Evolutionary conservation across 805 yeast species (phyloP).

Genomic region (Candida yuanshanica): DNA sequence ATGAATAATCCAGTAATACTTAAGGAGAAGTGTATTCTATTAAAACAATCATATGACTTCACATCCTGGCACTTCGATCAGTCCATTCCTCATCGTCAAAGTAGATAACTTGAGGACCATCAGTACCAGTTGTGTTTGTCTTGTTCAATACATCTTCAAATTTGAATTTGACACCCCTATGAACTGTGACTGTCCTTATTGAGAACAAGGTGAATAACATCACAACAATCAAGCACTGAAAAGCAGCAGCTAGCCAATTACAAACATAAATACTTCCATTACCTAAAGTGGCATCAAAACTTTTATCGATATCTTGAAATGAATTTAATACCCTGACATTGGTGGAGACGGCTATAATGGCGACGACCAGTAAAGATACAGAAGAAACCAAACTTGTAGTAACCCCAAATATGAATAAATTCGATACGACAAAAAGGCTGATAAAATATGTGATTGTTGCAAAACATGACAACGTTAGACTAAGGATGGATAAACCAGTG

Average conservation of each 20-base stretch:
- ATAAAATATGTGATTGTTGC: constrained; percentile 2
- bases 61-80: too few species aligned
- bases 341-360: constrained; percentile 1
- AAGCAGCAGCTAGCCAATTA: constrained; percentile 6
- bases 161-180: constrained; percentile 4
- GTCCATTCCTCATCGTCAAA: too few species aligned
- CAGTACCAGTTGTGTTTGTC: too few species aligned
- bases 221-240: constrained; percentile 4
- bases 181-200: constrained; percentile 1
- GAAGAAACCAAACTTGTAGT: constrained; percentile 3
- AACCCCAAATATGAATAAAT: constrained; percentile 5
- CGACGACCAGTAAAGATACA: constrained; percentile 1
- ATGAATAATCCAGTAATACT: too few species aligned
- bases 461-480: constrained; percentile 1
- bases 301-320: neutral
- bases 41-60: too few species aligned
- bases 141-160: neutral
- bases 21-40: too few species aligned
- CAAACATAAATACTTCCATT: constrained; percentile 1
- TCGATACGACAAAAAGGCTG: constrained; percentile 1
- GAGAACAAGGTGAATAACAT: constrained; percentile 1
- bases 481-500: constrained; percentile 2
- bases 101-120: too few species aligned
- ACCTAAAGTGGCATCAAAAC: constrained; percentile 3
- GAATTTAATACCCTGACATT: neutral